phyloP scores from a whole-genome alignment of 805 yeast species.

The Hanseniaspora osmophila region DNA sequence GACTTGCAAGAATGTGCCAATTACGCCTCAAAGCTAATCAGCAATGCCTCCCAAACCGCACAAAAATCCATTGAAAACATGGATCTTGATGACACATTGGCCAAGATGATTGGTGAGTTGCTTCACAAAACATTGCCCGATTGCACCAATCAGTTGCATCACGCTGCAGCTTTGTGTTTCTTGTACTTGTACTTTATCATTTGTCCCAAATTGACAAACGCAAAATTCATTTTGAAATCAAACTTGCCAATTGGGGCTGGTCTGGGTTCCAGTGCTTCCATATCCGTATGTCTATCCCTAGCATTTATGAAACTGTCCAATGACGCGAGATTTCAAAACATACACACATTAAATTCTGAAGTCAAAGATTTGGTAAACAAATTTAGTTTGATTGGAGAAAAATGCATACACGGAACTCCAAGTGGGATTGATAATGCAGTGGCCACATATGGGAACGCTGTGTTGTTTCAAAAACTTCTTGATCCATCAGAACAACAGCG shows the following conservation, averaged over 20 bases:
- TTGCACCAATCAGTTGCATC: constrained; percentile 44
- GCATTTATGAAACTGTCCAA: constrained; percentile 39
- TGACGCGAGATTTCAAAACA: constrained; percentile 20
- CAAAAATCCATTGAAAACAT: constrained; percentile 14
- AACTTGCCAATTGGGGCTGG: constrained; percentile 95
- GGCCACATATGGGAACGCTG: constrained; percentile 93
- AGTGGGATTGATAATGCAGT: constrained; percentile 95
- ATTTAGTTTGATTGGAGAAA: constrained; percentile 90
- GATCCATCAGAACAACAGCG: constrained; percentile 11
- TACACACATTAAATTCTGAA: background rate
- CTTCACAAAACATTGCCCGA: constrained; percentile 21
- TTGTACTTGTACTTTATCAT: constrained; percentile 58
- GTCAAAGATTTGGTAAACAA: constrained; percentile 44
- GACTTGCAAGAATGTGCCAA: background rate
- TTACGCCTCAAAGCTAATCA: constrained; percentile 7
- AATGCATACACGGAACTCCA: constrained; percentile 92
- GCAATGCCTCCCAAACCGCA: too few species aligned
- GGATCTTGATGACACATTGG: constrained; percentile 47
- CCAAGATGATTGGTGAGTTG: constrained; percentile 31
- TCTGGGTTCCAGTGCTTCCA: constrained; percentile 84
- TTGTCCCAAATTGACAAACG: constrained; percentile 36
- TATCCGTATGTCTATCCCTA: constrained; percentile 69
- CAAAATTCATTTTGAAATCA: constrained; percentile 56
- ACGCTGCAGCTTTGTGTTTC: constrained; percentile 71
- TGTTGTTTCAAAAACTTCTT: constrained; percentile 54